Percentiles rank a stretch among this genome's conserved stretches.
Conservation (phyloP, 2,329 filamentous ascomycete species). For the Beauveria varroae region DNA sequence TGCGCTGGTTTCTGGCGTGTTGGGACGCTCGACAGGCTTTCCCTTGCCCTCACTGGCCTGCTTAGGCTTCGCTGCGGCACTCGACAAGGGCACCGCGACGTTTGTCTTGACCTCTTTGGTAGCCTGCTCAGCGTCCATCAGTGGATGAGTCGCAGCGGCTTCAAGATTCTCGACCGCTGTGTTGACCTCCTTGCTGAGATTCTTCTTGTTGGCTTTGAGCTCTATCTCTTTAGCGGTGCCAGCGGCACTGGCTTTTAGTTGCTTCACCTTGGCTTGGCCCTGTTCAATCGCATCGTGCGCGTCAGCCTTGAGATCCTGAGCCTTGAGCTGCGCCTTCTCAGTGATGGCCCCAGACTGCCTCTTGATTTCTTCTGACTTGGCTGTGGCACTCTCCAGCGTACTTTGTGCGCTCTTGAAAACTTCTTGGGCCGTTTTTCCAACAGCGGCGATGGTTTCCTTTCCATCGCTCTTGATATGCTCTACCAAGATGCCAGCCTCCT, state of each 20-base stretch:
- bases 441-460: neutral
- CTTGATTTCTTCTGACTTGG: neutral
- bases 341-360: neutral
- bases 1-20: neutral
- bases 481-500: neutral
- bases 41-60: neutral
- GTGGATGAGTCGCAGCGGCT: neutral
- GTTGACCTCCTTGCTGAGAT: neutral
- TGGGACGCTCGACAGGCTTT: neutral
- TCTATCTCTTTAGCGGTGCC: neutral
- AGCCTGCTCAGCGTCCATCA: neutral
- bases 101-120: neutral
- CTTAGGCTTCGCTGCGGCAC: neutral
- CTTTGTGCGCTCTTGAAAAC: neutral
- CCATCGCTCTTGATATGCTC: neutral
- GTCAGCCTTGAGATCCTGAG: neutral
- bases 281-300: neutral
- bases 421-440: neutral
- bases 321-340: neutral
- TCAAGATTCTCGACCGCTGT: neutral
- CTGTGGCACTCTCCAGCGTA: neutral
- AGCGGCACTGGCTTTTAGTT: neutral
- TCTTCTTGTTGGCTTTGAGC: neutral
- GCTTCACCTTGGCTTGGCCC: neutral
- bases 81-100: neutral